phyloP scores from a whole-genome alignment of 2,329 filamentous ascomycete species.

The Fusarium multiceps region DNA sequence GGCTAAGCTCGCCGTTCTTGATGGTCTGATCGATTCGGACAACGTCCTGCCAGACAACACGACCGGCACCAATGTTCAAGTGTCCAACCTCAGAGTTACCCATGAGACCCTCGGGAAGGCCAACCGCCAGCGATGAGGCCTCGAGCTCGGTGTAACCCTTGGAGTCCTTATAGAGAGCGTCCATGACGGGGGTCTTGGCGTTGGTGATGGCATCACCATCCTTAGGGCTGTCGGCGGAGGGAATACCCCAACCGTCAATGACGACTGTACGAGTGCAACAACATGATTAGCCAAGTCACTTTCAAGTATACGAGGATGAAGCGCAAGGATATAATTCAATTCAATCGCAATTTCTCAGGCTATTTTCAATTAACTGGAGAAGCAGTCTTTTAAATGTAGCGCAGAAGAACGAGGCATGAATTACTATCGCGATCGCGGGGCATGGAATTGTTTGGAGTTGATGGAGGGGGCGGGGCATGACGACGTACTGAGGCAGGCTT shows the following conservation, averaged over 20 bases:
- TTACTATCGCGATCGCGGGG: slow-evolving; percentile 35
- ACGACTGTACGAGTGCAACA: slow-evolving; percentile 76
- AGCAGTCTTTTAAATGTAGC: slow-evolving; percentile 38
- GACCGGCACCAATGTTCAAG: slow-evolving; percentile 96
- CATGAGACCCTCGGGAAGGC: slow-evolving; percentile 96
- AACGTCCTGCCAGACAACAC: slow-evolving; percentile 98
- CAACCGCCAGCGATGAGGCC: slow-evolving; percentile 94
- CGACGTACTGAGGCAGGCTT: slow-evolving; percentile 70
- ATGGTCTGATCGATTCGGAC: slow-evolving; percentile 95
- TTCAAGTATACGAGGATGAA: slow-evolving; percentile 68
- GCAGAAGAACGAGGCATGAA: slow-evolving; percentile 28
- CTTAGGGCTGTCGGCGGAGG: slow-evolving; percentile 81
- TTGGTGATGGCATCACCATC: slow-evolving; percentile 95
- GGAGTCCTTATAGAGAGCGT: slow-evolving; percentile 82
- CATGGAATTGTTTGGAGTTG: slow-evolving; percentile 40
- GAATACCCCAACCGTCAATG: slow-evolving; percentile 98
- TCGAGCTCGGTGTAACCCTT: slow-evolving; percentile 94
- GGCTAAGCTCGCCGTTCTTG: slow-evolving; percentile 83
- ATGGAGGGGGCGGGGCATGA: slow-evolving; percentile 47
- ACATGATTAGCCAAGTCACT: slow-evolving; percentile 68
- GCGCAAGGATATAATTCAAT: slow-evolving; percentile 59
- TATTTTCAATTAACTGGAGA: slow-evolving; percentile 27
- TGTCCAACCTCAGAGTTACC: slow-evolving; percentile 99
- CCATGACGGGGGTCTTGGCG: slow-evolving; percentile 94
- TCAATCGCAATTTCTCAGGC: slow-evolving; percentile 37